phyloP scores from a whole-genome alignment of 768 basidiomycete genomes.

The Brasilioporus rufonigricans region DNA sequence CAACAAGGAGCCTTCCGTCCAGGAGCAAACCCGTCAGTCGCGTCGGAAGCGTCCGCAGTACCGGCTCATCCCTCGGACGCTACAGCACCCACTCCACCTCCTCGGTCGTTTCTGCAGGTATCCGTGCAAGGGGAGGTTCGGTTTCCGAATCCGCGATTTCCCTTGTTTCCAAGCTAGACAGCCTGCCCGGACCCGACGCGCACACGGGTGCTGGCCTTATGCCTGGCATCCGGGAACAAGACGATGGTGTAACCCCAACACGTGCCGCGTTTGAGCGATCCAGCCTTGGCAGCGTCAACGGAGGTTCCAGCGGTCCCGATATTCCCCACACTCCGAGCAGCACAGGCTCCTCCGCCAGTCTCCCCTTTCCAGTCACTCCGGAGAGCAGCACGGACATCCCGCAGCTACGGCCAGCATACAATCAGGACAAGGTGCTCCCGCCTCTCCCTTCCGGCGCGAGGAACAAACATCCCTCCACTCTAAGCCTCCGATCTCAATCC shows the following conservation, averaged over 20 bases:
- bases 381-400: conserved; percentile 22
- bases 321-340: conserved; percentile 30
- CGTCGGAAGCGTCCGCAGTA: conserved; percentile 20
- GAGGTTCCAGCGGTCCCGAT: conserved; percentile 11
- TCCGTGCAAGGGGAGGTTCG: conserved; percentile 15
- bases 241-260: conserved; percentile 30
- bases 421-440: conserved; percentile 33
- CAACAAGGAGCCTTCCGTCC: conserved; percentile 21
- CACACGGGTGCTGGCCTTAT: conserved; percentile 15
- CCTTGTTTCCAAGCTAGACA: conserved; percentile 14
- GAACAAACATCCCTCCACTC: conserved; percentile 22
- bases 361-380: conserved; percentile 30
- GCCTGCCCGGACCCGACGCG: not conserved
- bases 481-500: conserved; percentile 11
- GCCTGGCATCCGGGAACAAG: conserved; percentile 29
- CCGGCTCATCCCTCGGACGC: conserved; percentile 23
- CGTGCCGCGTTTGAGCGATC: conserved; percentile 28
- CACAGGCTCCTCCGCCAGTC: conserved; percentile 29
- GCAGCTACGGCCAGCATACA: conserved; percentile 3
- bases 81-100: conserved; percentile 24
- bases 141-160: conserved; percentile 19
- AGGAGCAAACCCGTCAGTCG: conserved; percentile 23
- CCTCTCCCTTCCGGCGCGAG: conserved; percentile 23
- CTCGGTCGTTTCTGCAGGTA: conserved; percentile 3
- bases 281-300: conserved; percentile 25